These are phyloP conservation scores for Colletotrichum siamense DNA, from an alignment of 2,329 filamentous ascomycete genomes.

Conservation along the genomic window DNA sequence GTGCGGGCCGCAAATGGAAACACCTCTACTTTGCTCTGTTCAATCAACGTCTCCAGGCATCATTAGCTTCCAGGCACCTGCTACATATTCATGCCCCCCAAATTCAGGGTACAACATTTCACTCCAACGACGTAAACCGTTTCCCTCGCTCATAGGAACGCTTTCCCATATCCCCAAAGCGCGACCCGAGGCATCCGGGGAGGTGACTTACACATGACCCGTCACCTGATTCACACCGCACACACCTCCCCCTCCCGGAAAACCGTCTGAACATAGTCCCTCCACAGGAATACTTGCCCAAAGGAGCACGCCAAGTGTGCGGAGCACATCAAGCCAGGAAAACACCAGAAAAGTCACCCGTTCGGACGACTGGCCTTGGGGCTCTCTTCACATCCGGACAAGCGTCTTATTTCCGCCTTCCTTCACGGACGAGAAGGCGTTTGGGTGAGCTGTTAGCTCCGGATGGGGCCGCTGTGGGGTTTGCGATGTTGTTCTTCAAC, in stretches of 20 bases:
- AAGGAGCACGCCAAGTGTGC: background rate
- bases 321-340: background rate
- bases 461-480: background rate
- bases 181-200: background rate
- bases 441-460: background rate
- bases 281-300: background rate
- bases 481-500: background rate
- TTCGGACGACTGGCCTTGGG: background rate
- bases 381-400: background rate
- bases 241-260: background rate
- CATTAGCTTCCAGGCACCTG: background rate
- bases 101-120: background rate
- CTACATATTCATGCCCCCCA: background rate
- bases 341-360: background rate
- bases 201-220: background rate
- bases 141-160: background rate
- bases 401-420: background rate
- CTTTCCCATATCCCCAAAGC: background rate
- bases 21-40: background rate
- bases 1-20: background rate
- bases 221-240: background rate
- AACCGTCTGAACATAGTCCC: background rate
- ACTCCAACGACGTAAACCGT: background rate
- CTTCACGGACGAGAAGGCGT: background rate
- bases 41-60: background rate